Conservation (phyloP, 176 grass and related monocot genomes). For the Echinochloa phyllopogon region DNA sequence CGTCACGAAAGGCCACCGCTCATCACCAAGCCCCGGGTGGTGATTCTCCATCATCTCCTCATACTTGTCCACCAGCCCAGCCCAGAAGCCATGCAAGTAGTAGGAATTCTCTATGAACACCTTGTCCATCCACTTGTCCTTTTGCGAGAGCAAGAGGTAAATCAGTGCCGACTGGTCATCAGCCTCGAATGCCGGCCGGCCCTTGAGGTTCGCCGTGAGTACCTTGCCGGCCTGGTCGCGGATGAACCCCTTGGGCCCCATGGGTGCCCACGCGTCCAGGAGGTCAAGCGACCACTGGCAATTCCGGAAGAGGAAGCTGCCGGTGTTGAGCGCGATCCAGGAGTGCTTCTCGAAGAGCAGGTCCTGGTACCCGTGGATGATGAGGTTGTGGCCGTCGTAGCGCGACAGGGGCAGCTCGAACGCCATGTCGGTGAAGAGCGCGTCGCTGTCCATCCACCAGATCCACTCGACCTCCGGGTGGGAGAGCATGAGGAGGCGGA, state of each 20-base stretch:
- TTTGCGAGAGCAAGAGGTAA: slow-evolving; percentile 85
- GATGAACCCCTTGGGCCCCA: slow-evolving; percentile 82
- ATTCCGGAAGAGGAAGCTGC: slow-evolving; percentile 90
- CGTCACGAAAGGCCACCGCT: slow-evolving; percentile 91
- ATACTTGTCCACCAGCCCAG: slow-evolving; percentile 84
- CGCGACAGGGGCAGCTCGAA: slow-evolving; percentile 77
- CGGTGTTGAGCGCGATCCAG: slow-evolving; percentile 91
- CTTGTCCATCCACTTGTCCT: slow-evolving; percentile 82
- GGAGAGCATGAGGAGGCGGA: slow-evolving; percentile 82
- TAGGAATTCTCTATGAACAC: slow-evolving; percentile 90
- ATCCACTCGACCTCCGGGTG: slow-evolving; percentile 97
- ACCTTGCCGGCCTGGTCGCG: slow-evolving; percentile 75
- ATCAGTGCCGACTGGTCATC: slow-evolving; percentile 95
- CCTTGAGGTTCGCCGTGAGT: slow-evolving; percentile 77
- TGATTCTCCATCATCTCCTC: slow-evolving; percentile 97
- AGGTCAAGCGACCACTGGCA: slow-evolving; percentile 92
- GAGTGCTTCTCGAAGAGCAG: slow-evolving; percentile 84
- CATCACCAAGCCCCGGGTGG: slow-evolving; percentile 81
- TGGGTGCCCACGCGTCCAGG: slow-evolving; percentile 82
- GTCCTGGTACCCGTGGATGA: slow-evolving; percentile 92
- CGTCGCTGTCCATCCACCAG: slow-evolving; percentile 99
- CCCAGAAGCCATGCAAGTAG: slow-evolving; percentile 97
- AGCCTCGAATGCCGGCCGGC: slow-evolving; percentile 84
- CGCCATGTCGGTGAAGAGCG: slow-evolving; percentile 96
- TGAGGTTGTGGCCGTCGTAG: slow-evolving; percentile 74